Evolutionary conservation across 768 basidiomycete genomes (phyloP), one percentile per base, ranked within the genome.

Genomic region (Russula compacta): DNA sequence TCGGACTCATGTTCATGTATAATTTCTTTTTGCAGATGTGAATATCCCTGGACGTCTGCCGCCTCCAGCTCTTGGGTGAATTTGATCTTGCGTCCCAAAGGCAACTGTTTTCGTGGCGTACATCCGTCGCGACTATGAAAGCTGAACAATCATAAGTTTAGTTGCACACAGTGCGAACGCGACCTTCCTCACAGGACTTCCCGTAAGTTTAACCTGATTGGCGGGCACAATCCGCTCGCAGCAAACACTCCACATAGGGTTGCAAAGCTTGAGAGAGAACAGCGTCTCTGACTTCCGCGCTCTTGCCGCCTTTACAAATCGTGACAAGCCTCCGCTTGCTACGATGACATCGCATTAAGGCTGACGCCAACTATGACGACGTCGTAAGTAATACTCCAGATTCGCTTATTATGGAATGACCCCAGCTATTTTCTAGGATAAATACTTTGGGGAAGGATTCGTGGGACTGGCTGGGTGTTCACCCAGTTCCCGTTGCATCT

Each of bases 51-150:
- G 56, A 35, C 21, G 60, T 56, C 4, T n/a, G 29, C 32, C 21
- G 19, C 7, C 3, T 42, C 12, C 9, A 14, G 8, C 10, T 10
- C 10, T 54, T 21, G 44, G n/a, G 46, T 40, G 46, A 29, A 21
- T 12, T 47, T 15, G 43, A 52, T 46, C 58, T 46, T 17, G 42
- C 53, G 19, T 6, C 15, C 4, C 3, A 35, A 61, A 61, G 53
- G 53, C 60, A 17, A 61, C 54, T 38, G 48, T 60, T 29, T 60
- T 60, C 43, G 40, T 61, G 14, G 54, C 54, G 60, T 56, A 24
- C 53, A 54, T 51, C 17, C 10, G 6, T 48, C 44, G 6, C 10
- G 3, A 10, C 50, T 17, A 11, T 21, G 48, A 61, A 46, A n/a
- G 4, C 15, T 0, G 21, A 21, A 48, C 19, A 9, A 35, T 9